A percentile compares a stretch with the other conserved stretches of the same genome.
phyloP scores from a whole-genome alignment of 768 basidiomycete genomes.

The Kwoniella shandongensis region DNA sequence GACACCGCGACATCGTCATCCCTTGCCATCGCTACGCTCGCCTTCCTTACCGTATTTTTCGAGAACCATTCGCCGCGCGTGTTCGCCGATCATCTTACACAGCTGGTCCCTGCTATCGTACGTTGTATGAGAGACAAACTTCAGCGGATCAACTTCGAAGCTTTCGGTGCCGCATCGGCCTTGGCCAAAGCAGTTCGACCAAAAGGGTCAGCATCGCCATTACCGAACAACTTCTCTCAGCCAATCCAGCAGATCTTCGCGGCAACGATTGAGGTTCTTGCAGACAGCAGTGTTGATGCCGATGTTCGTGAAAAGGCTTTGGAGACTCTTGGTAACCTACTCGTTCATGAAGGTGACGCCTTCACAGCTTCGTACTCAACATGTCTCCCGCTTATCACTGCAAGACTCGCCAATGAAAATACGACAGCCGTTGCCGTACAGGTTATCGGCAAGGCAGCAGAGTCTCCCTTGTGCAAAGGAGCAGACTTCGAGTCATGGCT shows the following conservation, averaged over 20 bases:
- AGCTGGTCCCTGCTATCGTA: constrained; percentile 72
- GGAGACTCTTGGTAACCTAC: constrained; percentile 77
- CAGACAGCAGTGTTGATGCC: constrained; percentile 80
- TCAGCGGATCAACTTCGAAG: constrained; percentile 82
- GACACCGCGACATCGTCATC: constrained; percentile 68
- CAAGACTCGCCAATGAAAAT: constrained; percentile 53
- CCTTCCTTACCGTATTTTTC: constrained; percentile 84
- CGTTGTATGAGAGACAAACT: constrained; percentile 75
- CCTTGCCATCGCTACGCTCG: constrained; percentile 77
- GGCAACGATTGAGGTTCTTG: constrained; percentile 69
- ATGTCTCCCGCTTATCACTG: constrained; percentile 45
- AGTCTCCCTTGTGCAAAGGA: constrained; percentile 44
- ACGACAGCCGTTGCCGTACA: constrained; percentile 59
- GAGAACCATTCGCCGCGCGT: constrained; percentile 65
- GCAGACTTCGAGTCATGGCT: constrained; percentile 63
- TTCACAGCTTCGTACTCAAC: constrained; percentile 56
- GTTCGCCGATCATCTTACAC: constrained; percentile 64
- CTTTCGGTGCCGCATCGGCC: constrained; percentile 82
- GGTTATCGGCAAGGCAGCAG: constrained; percentile 81
- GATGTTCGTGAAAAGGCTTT: constrained; percentile 84
- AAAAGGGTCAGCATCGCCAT: constrained; percentile 30
- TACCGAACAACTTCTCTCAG: constrained; percentile 30
- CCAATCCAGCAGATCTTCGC: constrained; percentile 68
- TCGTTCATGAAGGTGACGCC: constrained; percentile 79
- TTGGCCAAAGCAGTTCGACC: constrained; percentile 69